Conservation (phyloP, 305 asterid species). For the Fraxinus baroniana region DNA sequence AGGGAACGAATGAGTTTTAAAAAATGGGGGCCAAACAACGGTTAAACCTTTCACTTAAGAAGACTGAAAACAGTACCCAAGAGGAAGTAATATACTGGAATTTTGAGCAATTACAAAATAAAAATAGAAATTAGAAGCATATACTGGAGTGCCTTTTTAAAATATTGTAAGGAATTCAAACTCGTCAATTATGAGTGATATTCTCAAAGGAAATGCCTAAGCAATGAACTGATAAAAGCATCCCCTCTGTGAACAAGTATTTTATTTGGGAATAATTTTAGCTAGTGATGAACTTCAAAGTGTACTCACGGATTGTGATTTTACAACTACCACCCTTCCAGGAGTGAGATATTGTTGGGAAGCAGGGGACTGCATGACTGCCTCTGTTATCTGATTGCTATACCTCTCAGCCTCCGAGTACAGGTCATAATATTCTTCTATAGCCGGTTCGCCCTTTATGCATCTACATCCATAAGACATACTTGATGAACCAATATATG, state of each 20-base stretch:
- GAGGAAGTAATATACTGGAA: neutral
- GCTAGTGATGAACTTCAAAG: constrained; percentile 8
- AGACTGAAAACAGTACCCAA: neutral
- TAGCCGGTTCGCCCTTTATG: constrained; percentile 94
- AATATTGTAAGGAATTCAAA: constrained; percentile 12
- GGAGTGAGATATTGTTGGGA: constrained; percentile 62
- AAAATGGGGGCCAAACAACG: neutral
- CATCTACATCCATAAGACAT: constrained; percentile 55
- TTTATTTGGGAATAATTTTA: constrained; percentile 19
- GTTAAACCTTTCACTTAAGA: constrained; percentile 15
- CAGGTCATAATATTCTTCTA: constrained; percentile 88
- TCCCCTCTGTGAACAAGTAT: constrained; percentile 16
- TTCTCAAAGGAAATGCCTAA: constrained; percentile 1
- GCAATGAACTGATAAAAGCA: constrained; percentile 9
- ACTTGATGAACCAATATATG: constrained; percentile 14
- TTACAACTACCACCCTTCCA: constrained; percentile 91
- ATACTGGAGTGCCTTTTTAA: neutral
- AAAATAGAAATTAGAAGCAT: neutral
- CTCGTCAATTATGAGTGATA: constrained; percentile 5
- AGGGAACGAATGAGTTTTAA: neutral
- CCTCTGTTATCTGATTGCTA: constrained; percentile 52
- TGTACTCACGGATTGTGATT: constrained; percentile 70
- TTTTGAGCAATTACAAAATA: neutral
- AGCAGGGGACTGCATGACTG: constrained; percentile 71
- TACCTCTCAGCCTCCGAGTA: constrained; percentile 65